Base-by-base conservation (phyloP, 345 rosid species). In the Eutrema yunnanense region DNA sequence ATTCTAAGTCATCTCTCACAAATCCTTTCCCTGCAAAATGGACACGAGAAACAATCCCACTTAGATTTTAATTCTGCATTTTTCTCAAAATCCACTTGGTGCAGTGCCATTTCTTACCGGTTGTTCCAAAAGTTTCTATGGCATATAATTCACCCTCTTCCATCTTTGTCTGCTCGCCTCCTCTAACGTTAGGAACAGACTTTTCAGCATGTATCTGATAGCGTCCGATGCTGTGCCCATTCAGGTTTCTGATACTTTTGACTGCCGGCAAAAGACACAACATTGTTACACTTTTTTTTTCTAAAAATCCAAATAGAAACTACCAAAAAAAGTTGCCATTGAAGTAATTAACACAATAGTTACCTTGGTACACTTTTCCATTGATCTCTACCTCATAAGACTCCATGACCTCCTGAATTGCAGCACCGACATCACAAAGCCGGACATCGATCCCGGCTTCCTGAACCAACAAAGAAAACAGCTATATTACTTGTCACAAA, bases 81-180 rank as follows among this genome's bases (percentile, higher is more conserved):
- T 16, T 16, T 16, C 16, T 16, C 16, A 16, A 27, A 42, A 42
- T 29, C 51, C 2, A 36, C 43, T 47, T 32, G 14, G 10, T 64
- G 7, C 19, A 16, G 11, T 47, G 67, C 2, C 8, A 29, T 86
- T 83, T 6, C 79, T 44, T 62, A 95, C 98, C 99, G 47, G 98
- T 88, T 29, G 98, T 92, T 65, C 82, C 98, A 76, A 90, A 95
- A 61, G 98, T 92, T 84, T 95, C 98, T 38, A 90, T 90, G 54
- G 99, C 99, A 32, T 80, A 92, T 82, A 87, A 84, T 85, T 90
- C 96, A 30, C 99, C 98, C 84, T 95, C 98, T 83, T 95, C 98
- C 99, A 92, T 90, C 75, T 92, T 95, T 59, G 94, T 92, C 79
- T 92, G 97, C 85, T 90, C 96, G 30, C 99, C 99, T 64, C 97